Evolutionary conservation across 805 yeast species (phyloP).

Genomic region (Yamadazyma insecticola): DNA sequence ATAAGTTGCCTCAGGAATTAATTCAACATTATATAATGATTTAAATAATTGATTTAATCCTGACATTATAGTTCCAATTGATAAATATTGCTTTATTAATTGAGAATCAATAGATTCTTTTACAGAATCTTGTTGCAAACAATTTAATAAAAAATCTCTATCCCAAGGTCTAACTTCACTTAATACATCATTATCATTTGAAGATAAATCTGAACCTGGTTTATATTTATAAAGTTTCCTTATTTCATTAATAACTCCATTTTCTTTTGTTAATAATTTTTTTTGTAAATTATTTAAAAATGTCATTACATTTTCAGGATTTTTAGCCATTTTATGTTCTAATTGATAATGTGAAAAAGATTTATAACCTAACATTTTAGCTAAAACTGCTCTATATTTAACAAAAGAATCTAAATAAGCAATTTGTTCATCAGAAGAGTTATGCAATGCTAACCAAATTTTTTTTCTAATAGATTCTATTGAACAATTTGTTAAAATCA

Average conservation of each 20-base stretch:
- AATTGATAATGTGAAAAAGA: conserved; percentile 79
- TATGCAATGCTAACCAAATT: conserved; percentile 73
- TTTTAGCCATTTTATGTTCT: conserved; percentile 84
- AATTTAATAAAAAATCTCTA: conserved; percentile 55
- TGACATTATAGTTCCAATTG: conserved; percentile 79
- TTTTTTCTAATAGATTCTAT: conserved; percentile 54
- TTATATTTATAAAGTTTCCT: conserved; percentile 37
- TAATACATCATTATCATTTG: conserved; percentile 30
- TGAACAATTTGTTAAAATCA: conserved; percentile 56
- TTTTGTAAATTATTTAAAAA: conserved; percentile 60
- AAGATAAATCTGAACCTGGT: conserved; percentile 7
- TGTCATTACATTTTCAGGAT: conserved; percentile 67
- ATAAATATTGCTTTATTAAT: conserved; percentile 66
- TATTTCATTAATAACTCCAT: conserved; percentile 57
- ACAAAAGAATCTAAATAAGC: conserved; percentile 54
- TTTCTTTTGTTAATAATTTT: conserved; percentile 30
- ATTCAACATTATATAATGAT: conserved; percentile 68
- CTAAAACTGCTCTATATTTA: conserved; percentile 62
- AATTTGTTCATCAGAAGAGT: conserved; percentile 61
- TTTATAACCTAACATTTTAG: conserved; percentile 64
- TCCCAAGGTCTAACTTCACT: conserved; percentile 81
- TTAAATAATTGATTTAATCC: conserved; percentile 74
- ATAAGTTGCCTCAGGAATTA: conserved; percentile 59
- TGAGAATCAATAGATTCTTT: conserved; percentile 16
- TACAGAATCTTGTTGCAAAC: conserved; percentile 10